phyloP scores from a whole-genome alignment of 495 filamentous ascomycete species.

The Haplographium delicatum region DNA sequence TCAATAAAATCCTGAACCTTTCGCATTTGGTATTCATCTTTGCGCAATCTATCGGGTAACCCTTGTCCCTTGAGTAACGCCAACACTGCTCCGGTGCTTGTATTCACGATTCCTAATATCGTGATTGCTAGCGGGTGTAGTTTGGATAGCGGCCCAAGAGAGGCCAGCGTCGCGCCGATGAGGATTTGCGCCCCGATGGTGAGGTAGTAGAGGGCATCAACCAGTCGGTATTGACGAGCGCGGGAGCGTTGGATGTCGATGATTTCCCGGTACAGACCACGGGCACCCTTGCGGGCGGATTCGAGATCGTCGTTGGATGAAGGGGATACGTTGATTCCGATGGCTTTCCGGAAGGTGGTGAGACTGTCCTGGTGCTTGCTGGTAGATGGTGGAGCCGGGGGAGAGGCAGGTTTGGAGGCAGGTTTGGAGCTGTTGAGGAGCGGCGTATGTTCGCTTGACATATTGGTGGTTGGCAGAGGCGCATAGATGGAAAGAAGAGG shows the following conservation, averaged over 20 bases:
- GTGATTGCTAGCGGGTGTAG: conserved; percentile 23
- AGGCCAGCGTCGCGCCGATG: conserved; percentile 29
- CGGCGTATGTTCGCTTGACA: neutral
- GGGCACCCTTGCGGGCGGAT: conserved; percentile 5
- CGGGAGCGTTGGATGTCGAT: conserved; percentile 6
- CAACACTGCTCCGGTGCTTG: conserved; percentile 27
- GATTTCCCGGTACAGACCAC: conserved; percentile 19
- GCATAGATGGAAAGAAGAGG: neutral
- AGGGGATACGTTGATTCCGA: conserved; percentile 14
- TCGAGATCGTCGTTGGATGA: conserved; percentile 11
- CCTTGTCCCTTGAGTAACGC: conserved; percentile 32
- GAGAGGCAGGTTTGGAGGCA: neutral
- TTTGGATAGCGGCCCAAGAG: conserved; percentile 23
- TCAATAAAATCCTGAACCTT: conserved; percentile 31
- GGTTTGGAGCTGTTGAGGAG: conserved; percentile 4
- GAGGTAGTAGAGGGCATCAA: conserved; percentile 18
- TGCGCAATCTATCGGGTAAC: conserved; percentile 27
- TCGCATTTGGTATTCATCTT: conserved; percentile 27
- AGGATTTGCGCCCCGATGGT: conserved; percentile 25
- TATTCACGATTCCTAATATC: conserved; percentile 29
- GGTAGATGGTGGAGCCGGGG: neutral
- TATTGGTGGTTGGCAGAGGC: neutral
- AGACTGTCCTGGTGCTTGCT: conserved; percentile 9
- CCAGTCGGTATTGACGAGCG: conserved; percentile 7
- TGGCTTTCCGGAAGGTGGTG: conserved; percentile 17